A percentile compares a stretch with the other conserved stretches of the same genome.
These are phyloP conservation scores for Scenedesmus sp. DNA, from an alignment of 163 green algal genomes.

Conservation along the genomic window DNA sequence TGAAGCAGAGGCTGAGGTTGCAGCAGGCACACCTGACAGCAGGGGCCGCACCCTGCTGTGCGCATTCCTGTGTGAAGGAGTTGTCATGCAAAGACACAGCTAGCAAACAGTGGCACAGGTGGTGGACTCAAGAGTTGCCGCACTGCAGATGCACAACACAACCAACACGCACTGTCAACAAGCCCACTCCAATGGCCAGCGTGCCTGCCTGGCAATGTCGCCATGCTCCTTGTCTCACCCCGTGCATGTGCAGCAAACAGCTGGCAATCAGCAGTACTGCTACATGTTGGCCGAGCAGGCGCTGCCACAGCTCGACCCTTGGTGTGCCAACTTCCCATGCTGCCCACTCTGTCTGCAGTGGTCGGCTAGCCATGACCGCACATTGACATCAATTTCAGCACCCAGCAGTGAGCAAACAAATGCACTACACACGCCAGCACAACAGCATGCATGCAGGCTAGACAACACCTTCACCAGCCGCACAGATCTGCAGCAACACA, in stretches of 20 bases:
- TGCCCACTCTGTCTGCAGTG: neutral
- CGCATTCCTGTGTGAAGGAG: neutral
- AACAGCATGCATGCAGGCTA: no score
- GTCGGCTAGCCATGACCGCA: neutral
- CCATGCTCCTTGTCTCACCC: no score
- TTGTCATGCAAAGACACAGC: neutral
- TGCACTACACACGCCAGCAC: no score
- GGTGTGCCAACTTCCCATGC: neutral
- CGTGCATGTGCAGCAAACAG: neutral
- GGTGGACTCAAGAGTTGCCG: neutral
- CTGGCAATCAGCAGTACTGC: neutral
- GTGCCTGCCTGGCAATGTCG: neutral
- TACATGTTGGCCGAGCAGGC: neutral
- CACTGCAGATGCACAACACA: neutral
- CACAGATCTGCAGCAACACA: no score
- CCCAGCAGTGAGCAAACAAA: no score
- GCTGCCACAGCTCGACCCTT: neutral
- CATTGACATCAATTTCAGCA: no score
- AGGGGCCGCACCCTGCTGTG: neutral
- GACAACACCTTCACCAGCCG: no score
- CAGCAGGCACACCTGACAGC: neutral
- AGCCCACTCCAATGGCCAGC: neutral
- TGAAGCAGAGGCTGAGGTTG: neutral
- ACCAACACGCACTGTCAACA: neutral
- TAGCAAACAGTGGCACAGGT: neutral